Base-by-base conservation (phyloP, 1,284 basidiomycete genomes). In the Paramarasmius palmivorus region DNA sequence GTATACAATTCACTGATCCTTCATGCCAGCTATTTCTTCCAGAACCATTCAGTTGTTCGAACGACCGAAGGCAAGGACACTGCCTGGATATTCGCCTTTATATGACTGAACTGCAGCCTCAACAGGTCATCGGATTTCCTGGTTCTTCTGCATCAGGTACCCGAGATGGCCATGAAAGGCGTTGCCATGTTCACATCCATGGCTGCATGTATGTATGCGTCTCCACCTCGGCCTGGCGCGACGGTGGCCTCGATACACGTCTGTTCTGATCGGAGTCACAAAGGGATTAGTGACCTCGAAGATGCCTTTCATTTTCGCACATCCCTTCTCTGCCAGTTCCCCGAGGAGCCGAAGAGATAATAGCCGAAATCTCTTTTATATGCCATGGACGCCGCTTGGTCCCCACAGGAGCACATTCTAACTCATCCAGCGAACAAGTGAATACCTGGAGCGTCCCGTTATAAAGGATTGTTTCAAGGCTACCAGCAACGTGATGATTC, bases 401-500 rank as follows among this genome's bases (percentile, higher is more conserved):
- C 53, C 1, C 48, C 53, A 12, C 53, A 54, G 36, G 53, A 54
- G 22, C 8, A 19, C 17, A 54, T 54, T 19, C 40, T 54, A 12
- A 15, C 39, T 8, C 53, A 54, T 34, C 34, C 48, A 32, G n/a
- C n/a, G n/a, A n/a, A n/a, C n/a, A n/a, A n/a, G n/a, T n/a, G n/a
- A n/a, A n/a, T n/a, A n/a, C n/a, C n/a, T n/a, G n/a, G n/a, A n/a
- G n/a, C n/a, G n/a, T n/a, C n/a, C n/a, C n/a, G n/a, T n/a, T n/a
- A n/a, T n/a, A n/a, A n/a, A n/a, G n/a, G n/a, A n/a, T n/a, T n/a
- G n/a, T n/a, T n/a, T n/a, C n/a, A n/a, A n/a, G n/a, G n/a, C n/a
- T n/a, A n/a, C n/a, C n/a, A n/a, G 53, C 49, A 3, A 50, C 53
- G 4, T 48, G 53, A 5, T 54, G 48, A 41, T 54, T 54, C 22